Percentiles rank a stretch among this genome's conserved stretches.
phyloP scores from a whole-genome alignment of 2,329 filamentous ascomycete genomes.

The Cordyceps fumosorosea region DNA sequence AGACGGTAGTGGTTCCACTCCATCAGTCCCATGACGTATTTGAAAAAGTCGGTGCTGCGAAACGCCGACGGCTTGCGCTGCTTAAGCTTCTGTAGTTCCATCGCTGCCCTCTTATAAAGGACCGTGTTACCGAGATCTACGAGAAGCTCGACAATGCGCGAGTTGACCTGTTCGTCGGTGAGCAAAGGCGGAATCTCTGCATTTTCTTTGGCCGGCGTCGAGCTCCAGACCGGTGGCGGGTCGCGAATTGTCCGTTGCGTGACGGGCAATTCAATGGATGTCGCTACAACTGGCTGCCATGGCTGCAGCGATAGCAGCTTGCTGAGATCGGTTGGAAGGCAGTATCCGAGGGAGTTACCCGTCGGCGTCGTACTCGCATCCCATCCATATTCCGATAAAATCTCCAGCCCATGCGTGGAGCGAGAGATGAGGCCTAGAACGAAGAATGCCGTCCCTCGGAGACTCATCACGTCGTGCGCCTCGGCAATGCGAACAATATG shows the following conservation, averaged over 20 bases:
- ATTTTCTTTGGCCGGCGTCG: slow-evolving; percentile 37
- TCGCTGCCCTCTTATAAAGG: slow-evolving; percentile 77
- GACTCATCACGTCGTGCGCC: slow-evolving; percentile 78
- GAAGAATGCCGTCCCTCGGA: slow-evolving; percentile 94
- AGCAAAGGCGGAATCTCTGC: slow-evolving; percentile 38
- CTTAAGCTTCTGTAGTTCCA: slow-evolving; percentile 75
- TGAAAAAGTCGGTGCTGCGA: slow-evolving; percentile 69
- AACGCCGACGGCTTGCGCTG: slow-evolving; percentile 69
- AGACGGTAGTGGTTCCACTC: slow-evolving; percentile 87
- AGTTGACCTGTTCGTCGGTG: slow-evolving; percentile 58
- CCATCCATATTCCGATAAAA: slow-evolving; percentile 85
- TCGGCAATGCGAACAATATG: slow-evolving; percentile 86
- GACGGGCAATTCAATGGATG: slow-evolving; percentile 40
- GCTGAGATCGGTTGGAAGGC: slow-evolving; percentile 71
- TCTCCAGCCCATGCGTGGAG: slow-evolving; percentile 86
- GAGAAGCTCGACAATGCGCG: slow-evolving; percentile 77
- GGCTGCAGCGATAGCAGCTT: slow-evolving; percentile 68
- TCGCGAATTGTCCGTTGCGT: slow-evolving; percentile 47
- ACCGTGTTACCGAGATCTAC: slow-evolving; percentile 91
- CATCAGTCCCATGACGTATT: slow-evolving; percentile 75
- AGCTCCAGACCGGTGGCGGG: slow-evolving; percentile 35
- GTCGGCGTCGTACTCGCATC: slow-evolving; percentile 80
- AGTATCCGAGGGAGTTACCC: slow-evolving; percentile 79
- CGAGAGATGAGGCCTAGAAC: slow-evolving; percentile 88
- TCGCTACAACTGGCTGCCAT: slow-evolving; percentile 48